Base-by-base conservation (phyloP, 208 protist genomes). In the Trypanosoma avium region DNA sequence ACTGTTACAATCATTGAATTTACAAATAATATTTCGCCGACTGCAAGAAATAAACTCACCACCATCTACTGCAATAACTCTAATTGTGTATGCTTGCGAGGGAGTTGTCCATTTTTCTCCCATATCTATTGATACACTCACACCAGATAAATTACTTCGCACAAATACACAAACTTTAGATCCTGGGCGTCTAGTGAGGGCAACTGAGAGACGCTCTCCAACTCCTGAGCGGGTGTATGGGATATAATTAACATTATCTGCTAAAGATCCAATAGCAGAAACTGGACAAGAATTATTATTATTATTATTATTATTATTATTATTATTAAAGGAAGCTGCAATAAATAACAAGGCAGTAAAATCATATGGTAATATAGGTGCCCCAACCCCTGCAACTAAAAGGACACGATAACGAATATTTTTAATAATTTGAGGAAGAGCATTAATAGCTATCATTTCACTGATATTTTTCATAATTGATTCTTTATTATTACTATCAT, bases 331-430 rank as follows among this genome's bases (percentile, higher is more conserved):
- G 17, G 50, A 68, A 17, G 77, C 65, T 33, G 77, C 77, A 53
- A 94, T 53, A 56, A 77, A 85, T 24, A 94, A 60, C 19, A 87
- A 33, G 26, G 75, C 71, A 5, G 83, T 81, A 66, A 78, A 93
- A 55, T 93, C 86, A 53, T 90, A 93, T 0, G 83, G 77, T 40
- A 93, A 68, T 63, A 93, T 85, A n/a, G 79, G 72, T 4, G 83
- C 59, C 6, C 81, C 86, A 30, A 55, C 48, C 17, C 86, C 86
- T 17, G 58, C 59, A 10, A 85, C 77, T 5, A 93, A 61, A 65
- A 68, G 80, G 67, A 70, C 70, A 49, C 62, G 72, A 59, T 77
- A 86, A n/a, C 36, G 58, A 6, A 48, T 47, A 19, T 40, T 71
- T 30, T 9, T 52, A 47, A 24, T 64, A 58, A 21, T 58, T 13